phyloP scores from a whole-genome alignment of 768 basidiomycete species.

The Mycena galopus region DNA sequence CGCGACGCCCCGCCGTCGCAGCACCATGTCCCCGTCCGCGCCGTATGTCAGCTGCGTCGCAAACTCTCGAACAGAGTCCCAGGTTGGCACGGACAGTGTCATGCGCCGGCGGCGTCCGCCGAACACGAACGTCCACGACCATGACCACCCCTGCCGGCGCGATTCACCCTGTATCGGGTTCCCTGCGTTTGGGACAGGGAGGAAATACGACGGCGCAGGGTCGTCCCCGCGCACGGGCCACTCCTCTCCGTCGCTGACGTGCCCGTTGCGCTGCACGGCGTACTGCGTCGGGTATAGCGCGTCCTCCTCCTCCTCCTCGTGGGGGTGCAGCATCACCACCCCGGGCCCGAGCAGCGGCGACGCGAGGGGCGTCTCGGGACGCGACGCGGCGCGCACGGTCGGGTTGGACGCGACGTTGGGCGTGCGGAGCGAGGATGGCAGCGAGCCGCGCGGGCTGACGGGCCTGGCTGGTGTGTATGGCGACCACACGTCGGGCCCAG shows the following conservation, averaged over 20 bases:
- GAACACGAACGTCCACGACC: conserved; percentile 70
- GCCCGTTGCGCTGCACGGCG: conserved; percentile 52
- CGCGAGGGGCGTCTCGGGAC: conserved; percentile 55
- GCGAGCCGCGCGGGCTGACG: conserved; percentile 53
- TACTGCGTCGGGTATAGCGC: conserved; percentile 66
- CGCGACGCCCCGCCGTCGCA: conserved; percentile 46
- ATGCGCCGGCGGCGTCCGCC: conserved; percentile 69
- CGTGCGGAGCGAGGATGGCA: conserved; percentile 57
- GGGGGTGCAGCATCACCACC: conserved; percentile 37
- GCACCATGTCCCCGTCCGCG: conserved; percentile 33
- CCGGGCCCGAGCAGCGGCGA: conserved; percentile 51
- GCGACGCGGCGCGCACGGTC: conserved; percentile 57
- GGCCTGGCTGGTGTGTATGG: conserved; percentile 52
- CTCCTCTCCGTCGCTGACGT: conserved; percentile 49
- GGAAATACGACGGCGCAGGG: conserved; percentile 48
- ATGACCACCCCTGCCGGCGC: conserved; percentile 57
- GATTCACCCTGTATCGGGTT: conserved; percentile 37
- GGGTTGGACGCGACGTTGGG: conserved; percentile 50
- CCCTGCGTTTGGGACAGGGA: conserved; percentile 49
- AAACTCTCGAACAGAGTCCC: conserved; percentile 38
- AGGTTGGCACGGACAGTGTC: conserved; percentile 58
- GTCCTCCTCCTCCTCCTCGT: conserved; percentile 61
- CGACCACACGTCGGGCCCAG: conserved; percentile 56
- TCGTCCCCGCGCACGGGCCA: conserved; percentile 51
- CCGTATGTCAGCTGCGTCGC: conserved; percentile 29